phyloP scores from a whole-genome alignment of 805 yeast species.

The Cyberlindnera bimundalis region DNA sequence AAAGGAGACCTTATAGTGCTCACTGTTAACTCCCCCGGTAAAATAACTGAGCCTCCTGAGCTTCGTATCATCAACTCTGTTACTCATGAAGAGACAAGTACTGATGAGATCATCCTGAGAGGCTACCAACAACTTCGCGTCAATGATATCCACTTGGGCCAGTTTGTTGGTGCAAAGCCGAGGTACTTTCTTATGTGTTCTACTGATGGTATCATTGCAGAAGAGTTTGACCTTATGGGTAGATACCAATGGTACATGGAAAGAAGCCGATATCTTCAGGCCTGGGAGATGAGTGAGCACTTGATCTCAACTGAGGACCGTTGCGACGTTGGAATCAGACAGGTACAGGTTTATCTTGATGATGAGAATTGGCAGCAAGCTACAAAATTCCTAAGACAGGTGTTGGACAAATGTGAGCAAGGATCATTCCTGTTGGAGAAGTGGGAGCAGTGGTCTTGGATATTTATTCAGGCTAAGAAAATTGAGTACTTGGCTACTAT shows the following conservation, averaged over 20 bases:
- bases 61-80: slow-evolving; percentile 60
- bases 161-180: slow-evolving; percentile 39
- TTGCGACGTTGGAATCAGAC: slow-evolving; percentile 56
- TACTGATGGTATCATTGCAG: slow-evolving; percentile 73
- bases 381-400: slow-evolving; percentile 43
- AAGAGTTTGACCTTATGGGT: slow-evolving; percentile 67
- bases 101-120: slow-evolving; percentile 71
- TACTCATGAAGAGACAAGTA: slow-evolving; percentile 70
- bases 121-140: slow-evolving; percentile 41
- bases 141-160: slow-evolving; percentile 75
- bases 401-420: slow-evolving; percentile 30
- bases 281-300: slow-evolving; percentile 74
- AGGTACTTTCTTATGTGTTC: slow-evolving; percentile 74
- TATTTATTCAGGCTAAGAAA: slow-evolving; percentile 47
- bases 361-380: slow-evolving; percentile 54
- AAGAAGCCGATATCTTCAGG: slow-evolving; percentile 52
- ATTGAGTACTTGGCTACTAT: slow-evolving; percentile 43
- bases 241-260: slow-evolving; percentile 69
- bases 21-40: slow-evolving; percentile 43
- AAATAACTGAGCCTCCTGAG: slow-evolving; percentile 56
- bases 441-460: slow-evolving; percentile 66
- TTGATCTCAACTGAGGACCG: slow-evolving; percentile 49
- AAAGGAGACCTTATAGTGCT: slow-evolving; percentile 68
- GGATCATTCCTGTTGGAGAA: slow-evolving; percentile 32
- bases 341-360: slow-evolving; percentile 39